Conservation (phyloP, 1,284 basidiomycete species). For the Mycena citricolor region DNA sequence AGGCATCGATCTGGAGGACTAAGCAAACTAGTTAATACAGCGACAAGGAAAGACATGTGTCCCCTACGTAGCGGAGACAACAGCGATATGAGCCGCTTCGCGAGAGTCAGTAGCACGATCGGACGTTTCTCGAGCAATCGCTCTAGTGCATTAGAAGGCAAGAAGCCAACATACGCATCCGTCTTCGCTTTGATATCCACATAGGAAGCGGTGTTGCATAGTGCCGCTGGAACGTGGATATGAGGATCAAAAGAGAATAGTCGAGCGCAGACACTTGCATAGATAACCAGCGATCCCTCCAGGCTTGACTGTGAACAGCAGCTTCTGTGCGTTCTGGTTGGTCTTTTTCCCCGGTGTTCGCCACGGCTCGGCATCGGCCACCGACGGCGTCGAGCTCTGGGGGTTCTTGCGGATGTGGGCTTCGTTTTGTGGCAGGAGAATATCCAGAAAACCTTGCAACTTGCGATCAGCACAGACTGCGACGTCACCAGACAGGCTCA, state of each 20-base stretch:
- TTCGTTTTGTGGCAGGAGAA: slow-evolving; percentile 66
- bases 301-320: slow-evolving; percentile 93
- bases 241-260: slow-evolving; percentile 6
- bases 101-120: slow-evolving; percentile 94
- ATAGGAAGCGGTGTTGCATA: slow-evolving; percentile 91
- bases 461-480: background rate
- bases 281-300: slow-evolving; percentile 98
- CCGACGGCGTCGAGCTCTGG: slow-evolving; percentile 13
- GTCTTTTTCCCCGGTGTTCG: slow-evolving; percentile 20
- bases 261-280: slow-evolving; percentile 42
- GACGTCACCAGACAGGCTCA: slow-evolving; percentile 1
- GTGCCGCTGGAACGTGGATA: slow-evolving; percentile 58
- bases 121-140: slow-evolving; percentile 90
- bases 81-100: slow-evolving; percentile 92
- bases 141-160: slow-evolving; percentile 88
- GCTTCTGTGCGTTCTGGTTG: slow-evolving; percentile 43
- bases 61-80: slow-evolving; percentile 83
- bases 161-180: slow-evolving; percentile 94
- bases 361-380: slow-evolving; percentile 23
- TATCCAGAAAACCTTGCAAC: slow-evolving; percentile 81
- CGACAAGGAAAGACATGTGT: background rate
- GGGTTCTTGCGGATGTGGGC: slow-evolving; percentile 16
- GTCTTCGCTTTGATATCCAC: slow-evolving; percentile 97
- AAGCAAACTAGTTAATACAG: slow-evolving; percentile 7
- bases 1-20: slow-evolving; percentile 97